Evolutionary conservation across 2,329 filamentous ascomycete species (phyloP).

Genomic region (Fonsecaea pedrosoi): DNA sequence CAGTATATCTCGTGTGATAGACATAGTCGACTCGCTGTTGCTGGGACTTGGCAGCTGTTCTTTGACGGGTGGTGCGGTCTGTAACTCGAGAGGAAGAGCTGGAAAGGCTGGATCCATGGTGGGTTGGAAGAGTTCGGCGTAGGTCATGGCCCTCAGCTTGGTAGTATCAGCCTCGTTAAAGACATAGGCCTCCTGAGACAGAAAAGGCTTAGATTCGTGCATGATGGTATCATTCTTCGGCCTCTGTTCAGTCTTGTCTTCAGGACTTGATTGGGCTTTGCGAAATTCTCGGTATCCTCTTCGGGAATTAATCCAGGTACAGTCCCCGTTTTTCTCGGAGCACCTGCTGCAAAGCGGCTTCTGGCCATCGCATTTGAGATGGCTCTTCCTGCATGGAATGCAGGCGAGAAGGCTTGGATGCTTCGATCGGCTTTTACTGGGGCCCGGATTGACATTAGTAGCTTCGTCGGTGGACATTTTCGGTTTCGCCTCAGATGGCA

Average conservation of each 20-base stretch:
- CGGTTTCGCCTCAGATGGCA: slow-evolving; percentile 12
- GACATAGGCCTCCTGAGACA: slow-evolving; percentile 19
- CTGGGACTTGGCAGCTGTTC: slow-evolving; percentile 21
- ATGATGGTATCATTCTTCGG: slow-evolving; percentile 25
- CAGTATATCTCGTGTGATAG: slow-evolving; percentile 31
- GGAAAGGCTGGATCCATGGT: slow-evolving; percentile 38
- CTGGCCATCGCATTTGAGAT: slow-evolving; percentile 77
- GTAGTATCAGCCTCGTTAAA: slow-evolving; percentile 35
- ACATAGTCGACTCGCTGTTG: slow-evolving; percentile 35
- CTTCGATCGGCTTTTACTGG: slow-evolving; percentile 39
- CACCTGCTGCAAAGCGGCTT: slow-evolving; percentile 73
- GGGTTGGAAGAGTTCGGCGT: slow-evolving; percentile 35
- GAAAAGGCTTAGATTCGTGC: slow-evolving; percentile 21
- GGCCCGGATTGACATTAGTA: slow-evolving; percentile 10
- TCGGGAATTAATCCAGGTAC: slow-evolving; percentile 51
- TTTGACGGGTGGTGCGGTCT: slow-evolving; percentile 15
- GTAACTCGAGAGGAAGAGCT: slow-evolving; percentile 36
- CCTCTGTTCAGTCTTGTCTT: slow-evolving; percentile 19
- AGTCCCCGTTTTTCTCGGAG: slow-evolving; percentile 63
- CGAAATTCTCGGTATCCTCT: slow-evolving; percentile 39
- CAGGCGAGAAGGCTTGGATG: slow-evolving; percentile 51
- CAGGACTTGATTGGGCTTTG: slow-evolving; percentile 27
- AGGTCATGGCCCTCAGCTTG: slow-evolving; percentile 30
- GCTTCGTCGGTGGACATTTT: slow-evolving; percentile 14
- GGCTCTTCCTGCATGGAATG: slow-evolving; percentile 62